Base-by-base conservation (phyloP, 495 filamentous ascomycete genomes). In the Aspergillus panamensis region DNA sequence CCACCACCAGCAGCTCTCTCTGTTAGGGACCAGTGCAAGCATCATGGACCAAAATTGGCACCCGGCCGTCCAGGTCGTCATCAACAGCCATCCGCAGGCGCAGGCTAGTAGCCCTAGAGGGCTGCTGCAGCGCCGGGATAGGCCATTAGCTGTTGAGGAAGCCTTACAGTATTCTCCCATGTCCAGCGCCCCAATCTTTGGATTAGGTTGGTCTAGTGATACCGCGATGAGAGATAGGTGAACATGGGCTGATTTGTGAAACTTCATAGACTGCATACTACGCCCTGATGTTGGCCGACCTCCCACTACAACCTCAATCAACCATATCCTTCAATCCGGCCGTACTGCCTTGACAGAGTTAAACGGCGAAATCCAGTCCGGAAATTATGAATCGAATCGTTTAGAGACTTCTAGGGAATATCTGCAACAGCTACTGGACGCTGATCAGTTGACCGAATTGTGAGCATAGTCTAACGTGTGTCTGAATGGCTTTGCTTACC, bases 121-220 rank as follows among this genome's bases (percentile, higher is more conserved):
- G 48, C 39, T 70, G 10, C 47, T 61, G 14, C 69, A 65, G 61
- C 70, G 60, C 21, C 68, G 60, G 48, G 60, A 66, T 20, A 73
- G 80, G 48, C 75, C 84, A 19, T 75, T 86, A 43, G 81, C 73
- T 40, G 85, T 97, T 12, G 84, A 90, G 55, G 90, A 97, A 66
- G 93, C 93, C 9, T 76, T 99, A 43, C 90, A 91, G 35, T 96
- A 87, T 72, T 93, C 95, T 14, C 92, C 94, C 3, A 87, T 97
- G 70, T 91, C 89, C 20, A 95, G 91, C 20, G 84, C 96, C 53
- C 82, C 92, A 50, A 87, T 95, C 5, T 96, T 97, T 73, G 85
- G 86, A 59, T 79, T 93, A 58, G 87, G 94, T 96, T 35, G 43
- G 55, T 77, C 43, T 43, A 30, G 33, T 42, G 33, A 20, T 19